Base-by-base conservation (phyloP, 2,329 filamentous ascomycete species). In the Rutstroemia sp. region DNA sequence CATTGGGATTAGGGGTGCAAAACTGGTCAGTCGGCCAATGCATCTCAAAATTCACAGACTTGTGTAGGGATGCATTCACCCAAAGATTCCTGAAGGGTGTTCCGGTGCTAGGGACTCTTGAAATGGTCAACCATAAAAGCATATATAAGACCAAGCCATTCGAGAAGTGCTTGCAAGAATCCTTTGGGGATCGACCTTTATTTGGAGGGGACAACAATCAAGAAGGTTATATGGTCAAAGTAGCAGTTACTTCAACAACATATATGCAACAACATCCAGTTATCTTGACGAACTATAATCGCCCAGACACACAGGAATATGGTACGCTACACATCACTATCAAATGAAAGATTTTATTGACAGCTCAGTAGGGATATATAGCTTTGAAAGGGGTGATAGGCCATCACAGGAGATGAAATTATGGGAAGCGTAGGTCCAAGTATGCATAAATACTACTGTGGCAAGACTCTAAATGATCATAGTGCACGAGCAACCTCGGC, bases 401-500 rank as follows among this genome's bases (percentile, higher is more conserved):
- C 65, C 67, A 0, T 58, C 68, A 3, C 63, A 67, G 44, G 75
- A 77, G 58, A 54, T 77, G 25, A 76, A 74, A 60, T 72, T 75
- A 4, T 80, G 78, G 76, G 74, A 81, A 69, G 76, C 76, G 57
- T 72, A 65, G 60, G 67, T 60, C 10, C 21, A 39, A 4, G 38
- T 10, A 9, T 21, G 12, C 5, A 9, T 6, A 25, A 21, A 25
- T 12, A 44, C 25, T 16, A 30, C 30, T 53, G 3, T 8, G 2
- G 27, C 25, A 47, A 47, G 37, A 38, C 19, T 42, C 16, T 25
- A 30, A 23, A 47, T 44, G 14, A 27, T 12, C 37, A 50, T 21
- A 73, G 71, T 17, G 72, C 76, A 3, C 71, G 78, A 16, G 78
- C 78, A 5, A 77, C 77, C 1, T 73, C 75, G 1, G 76, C 78